Evolutionary conservation across 176 grass and related monocot species (phyloP).

Genomic region (Carex cristatella): DNA sequence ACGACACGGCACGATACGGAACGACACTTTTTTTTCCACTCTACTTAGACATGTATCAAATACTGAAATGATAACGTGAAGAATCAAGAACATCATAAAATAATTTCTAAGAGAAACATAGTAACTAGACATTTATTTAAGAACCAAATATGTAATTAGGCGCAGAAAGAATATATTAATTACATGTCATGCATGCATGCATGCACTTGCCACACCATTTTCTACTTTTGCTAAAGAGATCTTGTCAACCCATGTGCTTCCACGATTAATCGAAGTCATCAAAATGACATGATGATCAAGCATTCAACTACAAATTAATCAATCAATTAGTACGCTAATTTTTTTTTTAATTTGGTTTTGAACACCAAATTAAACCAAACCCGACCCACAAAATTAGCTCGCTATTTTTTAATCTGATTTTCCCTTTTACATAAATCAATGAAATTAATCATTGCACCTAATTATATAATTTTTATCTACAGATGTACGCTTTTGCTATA

Average conservation of each 20-base stretch:
- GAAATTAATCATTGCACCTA: too few relatives aligned
- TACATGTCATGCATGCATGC: background rate
- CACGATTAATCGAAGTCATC: background rate
- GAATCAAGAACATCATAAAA: too few relatives aligned
- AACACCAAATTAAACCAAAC: too few relatives aligned
- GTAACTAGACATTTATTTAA: background rate
- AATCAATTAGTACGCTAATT: background rate
- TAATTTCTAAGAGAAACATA: too few relatives aligned
- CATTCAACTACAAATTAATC: background rate
- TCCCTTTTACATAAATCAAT: too few relatives aligned
- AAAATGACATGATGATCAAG: background rate
- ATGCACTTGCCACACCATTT: background rate
- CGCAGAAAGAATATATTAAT: background rate
- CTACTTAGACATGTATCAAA: background rate
- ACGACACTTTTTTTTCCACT: too few relatives aligned
- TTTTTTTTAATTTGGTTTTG: background rate
- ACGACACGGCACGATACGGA: too few relatives aligned
- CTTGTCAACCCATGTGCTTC: background rate
- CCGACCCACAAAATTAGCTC: too few relatives aligned
- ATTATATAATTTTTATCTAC: too few relatives aligned
- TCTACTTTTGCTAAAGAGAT: conserved; percentile 2
- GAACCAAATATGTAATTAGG: background rate
- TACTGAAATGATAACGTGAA: background rate
- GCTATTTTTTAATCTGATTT: too few relatives aligned
- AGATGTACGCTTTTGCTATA: background rate